A percentile compares a stretch with the other conserved stretches of the same genome.
Evolutionary conservation across 2,329 filamentous ascomycete genomes (phyloP).

Genomic region (Paraconiothyrium sp.): DNA sequence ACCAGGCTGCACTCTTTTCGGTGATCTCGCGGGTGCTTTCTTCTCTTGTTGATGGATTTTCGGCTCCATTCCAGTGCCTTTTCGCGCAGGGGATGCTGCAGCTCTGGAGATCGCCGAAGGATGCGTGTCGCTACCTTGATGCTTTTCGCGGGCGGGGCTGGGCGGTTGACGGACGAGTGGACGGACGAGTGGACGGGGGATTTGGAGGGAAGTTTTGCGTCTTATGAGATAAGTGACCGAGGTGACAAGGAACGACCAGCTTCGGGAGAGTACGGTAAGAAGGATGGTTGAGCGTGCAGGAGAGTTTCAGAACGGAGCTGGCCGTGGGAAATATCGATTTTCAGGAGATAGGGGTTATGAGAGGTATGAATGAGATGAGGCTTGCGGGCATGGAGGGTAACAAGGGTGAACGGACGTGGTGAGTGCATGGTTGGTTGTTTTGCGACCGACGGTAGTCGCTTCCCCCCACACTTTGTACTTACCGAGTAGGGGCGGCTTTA

Average conservation of each 20-base stretch:
- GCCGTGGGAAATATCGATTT: slow-evolving; percentile 10
- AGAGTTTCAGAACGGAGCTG: slow-evolving; percentile 13
- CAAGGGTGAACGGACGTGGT: too few species aligned
- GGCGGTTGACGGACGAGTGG: neutral
- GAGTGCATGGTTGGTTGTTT: neutral
- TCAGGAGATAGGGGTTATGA: slow-evolving; percentile 8
- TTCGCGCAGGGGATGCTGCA: neutral
- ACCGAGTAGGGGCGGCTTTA: too few species aligned
- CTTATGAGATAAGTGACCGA: neutral
- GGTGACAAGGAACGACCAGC: slow-evolving; percentile 14
- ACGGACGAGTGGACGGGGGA: neutral
- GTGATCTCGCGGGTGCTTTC: neutral
- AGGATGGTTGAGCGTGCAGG: neutral
- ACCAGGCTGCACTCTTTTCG: slow-evolving; percentile 24
- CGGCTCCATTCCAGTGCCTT: slow-evolving; percentile 12
- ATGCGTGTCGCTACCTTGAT: neutral
- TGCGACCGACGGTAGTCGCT: neutral
- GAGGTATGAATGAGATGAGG: slow-evolving; percentile 18
- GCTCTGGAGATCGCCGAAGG: neutral
- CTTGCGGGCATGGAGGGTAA: neutral
- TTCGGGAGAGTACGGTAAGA: slow-evolving; percentile 9
- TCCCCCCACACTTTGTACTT: neutral
- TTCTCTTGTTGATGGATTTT: slow-evolving; percentile 4
- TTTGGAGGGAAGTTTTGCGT: neutral
- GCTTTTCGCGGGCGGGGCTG: neutral